Evolutionary conservation across 2,329 filamentous ascomycete species (phyloP).

Genomic region (Seiridium unicorne): DNA sequence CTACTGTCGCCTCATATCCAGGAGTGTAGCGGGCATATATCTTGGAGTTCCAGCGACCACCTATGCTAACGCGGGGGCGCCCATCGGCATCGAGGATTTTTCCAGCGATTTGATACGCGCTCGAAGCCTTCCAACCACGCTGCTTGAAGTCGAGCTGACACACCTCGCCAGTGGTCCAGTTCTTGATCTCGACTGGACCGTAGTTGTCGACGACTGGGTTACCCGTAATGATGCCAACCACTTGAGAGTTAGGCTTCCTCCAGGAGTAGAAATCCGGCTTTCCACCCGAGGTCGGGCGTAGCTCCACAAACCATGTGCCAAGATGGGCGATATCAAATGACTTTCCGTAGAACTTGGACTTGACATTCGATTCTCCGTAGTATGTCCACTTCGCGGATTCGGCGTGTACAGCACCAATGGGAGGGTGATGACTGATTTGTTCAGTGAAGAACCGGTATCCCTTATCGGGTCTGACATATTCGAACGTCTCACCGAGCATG

Average conservation of each 20-base stretch:
- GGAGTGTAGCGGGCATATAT: slow-evolving; percentile 92
- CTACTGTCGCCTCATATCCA: slow-evolving; percentile 76
- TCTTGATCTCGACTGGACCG: slow-evolving; percentile 94
- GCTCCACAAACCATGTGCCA: slow-evolving; percentile 91
- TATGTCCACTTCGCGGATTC: slow-evolving; percentile 96
- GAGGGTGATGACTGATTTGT: slow-evolving; percentile 96
- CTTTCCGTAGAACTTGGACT: slow-evolving; percentile 95
- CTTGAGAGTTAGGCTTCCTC: slow-evolving; percentile 97
- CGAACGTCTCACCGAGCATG: slow-evolving; percentile 91
- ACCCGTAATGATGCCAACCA: slow-evolving; percentile 97
- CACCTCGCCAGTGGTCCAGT: slow-evolving; percentile 93
- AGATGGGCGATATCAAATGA: slow-evolving; percentile 96
- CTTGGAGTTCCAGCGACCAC: slow-evolving; percentile 95
- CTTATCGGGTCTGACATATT: slow-evolving; percentile 93
- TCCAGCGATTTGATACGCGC: slow-evolving; percentile 83
- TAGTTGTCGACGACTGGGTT: slow-evolving; percentile 98
- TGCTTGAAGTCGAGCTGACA: slow-evolving; percentile 90
- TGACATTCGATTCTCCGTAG: slow-evolving; percentile 92
- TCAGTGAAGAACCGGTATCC: slow-evolving; percentile 98
- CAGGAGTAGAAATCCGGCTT: slow-evolving; percentile 91
- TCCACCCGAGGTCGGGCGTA: slow-evolving; percentile 72
- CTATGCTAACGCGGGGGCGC: slow-evolving; percentile 83
- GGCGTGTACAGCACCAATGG: slow-evolving; percentile 88
- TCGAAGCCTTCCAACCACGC: slow-evolving; percentile 92
- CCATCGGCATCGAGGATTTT: slow-evolving; percentile 79